phyloP scores from a whole-genome alignment of 805 yeast genomes.

The Nematodospora valgi region DNA sequence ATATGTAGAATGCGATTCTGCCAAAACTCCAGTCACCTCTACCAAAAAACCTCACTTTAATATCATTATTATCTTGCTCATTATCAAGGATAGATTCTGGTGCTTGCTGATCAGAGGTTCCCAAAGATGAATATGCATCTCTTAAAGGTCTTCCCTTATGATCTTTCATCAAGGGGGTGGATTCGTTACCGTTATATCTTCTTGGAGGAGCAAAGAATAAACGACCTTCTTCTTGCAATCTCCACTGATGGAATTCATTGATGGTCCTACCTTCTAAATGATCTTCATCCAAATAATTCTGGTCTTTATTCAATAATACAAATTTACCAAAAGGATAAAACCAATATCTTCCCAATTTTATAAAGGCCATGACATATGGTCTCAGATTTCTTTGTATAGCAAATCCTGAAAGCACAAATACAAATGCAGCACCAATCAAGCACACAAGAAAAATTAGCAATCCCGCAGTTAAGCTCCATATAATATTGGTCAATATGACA shows the following conservation, averaged over 20 bases:
- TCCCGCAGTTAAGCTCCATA: slow-evolving; percentile 80
- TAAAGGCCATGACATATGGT: slow-evolving; percentile 59
- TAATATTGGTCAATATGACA: slow-evolving; percentile 61
- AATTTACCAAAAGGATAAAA: slow-evolving; percentile 87
- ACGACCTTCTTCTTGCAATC: slow-evolving; percentile 69
- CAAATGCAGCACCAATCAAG: slow-evolving; percentile 44
- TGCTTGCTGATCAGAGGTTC: slow-evolving; percentile 13
- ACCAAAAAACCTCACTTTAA: slow-evolving; percentile 70
- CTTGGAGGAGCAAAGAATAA: slow-evolving; percentile 75
- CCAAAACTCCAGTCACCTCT: slow-evolving; percentile 91
- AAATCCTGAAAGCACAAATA: slow-evolving; percentile 39
- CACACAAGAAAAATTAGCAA: slow-evolving; percentile 54
- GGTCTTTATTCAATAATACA: slow-evolving; percentile 73
- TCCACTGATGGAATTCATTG: slow-evolving; percentile 86
- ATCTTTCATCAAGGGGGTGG: slow-evolving; percentile 39
- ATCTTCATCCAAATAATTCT: slow-evolving; percentile 81
- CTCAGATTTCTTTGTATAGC: slow-evolving; percentile 48
- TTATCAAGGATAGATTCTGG: slow-evolving; percentile 7
- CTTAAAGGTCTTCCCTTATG: slow-evolving; percentile 39
- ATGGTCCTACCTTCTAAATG: slow-evolving; percentile 82
- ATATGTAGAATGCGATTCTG: slow-evolving; percentile 68
- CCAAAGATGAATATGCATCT: slow-evolving; percentile 34
- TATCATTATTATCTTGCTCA: slow-evolving; percentile 20
- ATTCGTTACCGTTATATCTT: slow-evolving; percentile 27
- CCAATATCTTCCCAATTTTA: slow-evolving; percentile 66